phyloP scores from a whole-genome alignment of 2,329 filamentous ascomycete species.

The Colletotrichum truncatum region DNA sequence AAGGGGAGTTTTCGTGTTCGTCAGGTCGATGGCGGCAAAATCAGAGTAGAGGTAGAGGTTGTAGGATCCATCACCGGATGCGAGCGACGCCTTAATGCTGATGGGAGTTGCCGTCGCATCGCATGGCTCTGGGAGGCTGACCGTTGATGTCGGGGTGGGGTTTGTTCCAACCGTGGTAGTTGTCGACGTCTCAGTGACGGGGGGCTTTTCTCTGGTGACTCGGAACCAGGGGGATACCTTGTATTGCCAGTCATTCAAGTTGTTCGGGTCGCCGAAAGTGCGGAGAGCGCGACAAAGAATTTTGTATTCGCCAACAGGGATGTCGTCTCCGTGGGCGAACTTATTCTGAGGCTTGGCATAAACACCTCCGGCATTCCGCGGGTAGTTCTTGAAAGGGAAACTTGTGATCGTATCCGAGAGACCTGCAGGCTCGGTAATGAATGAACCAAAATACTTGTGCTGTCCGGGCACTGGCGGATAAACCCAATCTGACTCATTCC shows the following conservation, averaged over 20 bases:
- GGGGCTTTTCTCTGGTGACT: constrained; percentile 13
- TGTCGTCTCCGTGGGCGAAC: constrained; percentile 22
- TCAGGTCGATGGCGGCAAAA: constrained; percentile 28
- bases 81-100: constrained; percentile 19
- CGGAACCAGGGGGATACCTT: constrained; percentile 32
- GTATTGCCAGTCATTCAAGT: constrained; percentile 33
- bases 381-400: constrained; percentile 8
- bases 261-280: constrained; percentile 31
- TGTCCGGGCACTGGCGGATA: constrained; percentile 11
- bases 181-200: not conserved
- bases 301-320: constrained; percentile 32
- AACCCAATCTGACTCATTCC: constrained; percentile 16
- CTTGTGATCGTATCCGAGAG: not conserved
- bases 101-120: not conserved
- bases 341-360: not conserved
- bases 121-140: constrained; percentile 8
- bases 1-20: not conserved
- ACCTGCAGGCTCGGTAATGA: constrained; percentile 2
- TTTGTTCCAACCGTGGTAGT: constrained; percentile 7
- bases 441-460: constrained; percentile 14
- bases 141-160: not conserved
- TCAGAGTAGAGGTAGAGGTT: constrained; percentile 29
- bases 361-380: not conserved
- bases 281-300: constrained; percentile 31
- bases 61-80: constrained; percentile 6